Conservation (phyloP, 1,284 basidiomycete species). For the Rhodotorula sp. region DNA sequence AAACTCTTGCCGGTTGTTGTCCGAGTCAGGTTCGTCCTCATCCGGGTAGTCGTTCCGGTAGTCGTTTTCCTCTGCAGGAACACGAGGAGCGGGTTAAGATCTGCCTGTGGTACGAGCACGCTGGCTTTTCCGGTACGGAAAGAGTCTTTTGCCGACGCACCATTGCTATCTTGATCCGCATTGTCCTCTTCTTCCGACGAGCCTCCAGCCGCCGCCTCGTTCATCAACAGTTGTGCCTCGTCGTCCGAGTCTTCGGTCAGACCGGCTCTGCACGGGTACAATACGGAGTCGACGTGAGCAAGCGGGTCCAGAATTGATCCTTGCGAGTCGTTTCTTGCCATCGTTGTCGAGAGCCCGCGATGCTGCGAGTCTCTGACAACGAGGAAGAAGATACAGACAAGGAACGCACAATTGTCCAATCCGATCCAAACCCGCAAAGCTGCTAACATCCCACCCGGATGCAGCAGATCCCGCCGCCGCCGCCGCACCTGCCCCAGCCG, state of each 20-base stretch:
- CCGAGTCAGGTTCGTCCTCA: slow-evolving; percentile 19
- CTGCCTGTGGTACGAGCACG: too few relatives aligned
- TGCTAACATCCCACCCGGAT: slow-evolving; percentile 7
- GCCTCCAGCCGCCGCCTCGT: slow-evolving; percentile 1
- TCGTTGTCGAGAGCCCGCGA: background rate
- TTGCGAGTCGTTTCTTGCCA: background rate
- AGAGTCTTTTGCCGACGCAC: slow-evolving; percentile 8
- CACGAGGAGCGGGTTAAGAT: background rate
- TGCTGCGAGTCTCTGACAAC: background rate
- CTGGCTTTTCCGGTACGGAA: background rate
- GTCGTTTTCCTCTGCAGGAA: slow-evolving; percentile 41
- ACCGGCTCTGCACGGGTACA: slow-evolving; percentile 19
- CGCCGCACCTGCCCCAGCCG: too few relatives aligned
- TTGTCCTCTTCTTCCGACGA: slow-evolving; percentile 36
- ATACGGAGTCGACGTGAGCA: background rate
- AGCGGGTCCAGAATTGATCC: background rate
- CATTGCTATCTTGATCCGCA: slow-evolving; percentile 43
- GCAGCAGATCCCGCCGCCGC: background rate
- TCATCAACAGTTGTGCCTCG: slow-evolving; percentile 6
- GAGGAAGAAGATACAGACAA: background rate
- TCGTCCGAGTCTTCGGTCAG: slow-evolving; percentile 9
- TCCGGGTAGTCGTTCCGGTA: slow-evolving; percentile 44
- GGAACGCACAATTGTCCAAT: slow-evolving; percentile 40
- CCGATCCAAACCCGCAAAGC: slow-evolving; percentile 33
- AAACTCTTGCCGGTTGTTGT: background rate